Conservation (phyloP, 768 basidiomycete species). For the Hypholoma fasciculare region DNA sequence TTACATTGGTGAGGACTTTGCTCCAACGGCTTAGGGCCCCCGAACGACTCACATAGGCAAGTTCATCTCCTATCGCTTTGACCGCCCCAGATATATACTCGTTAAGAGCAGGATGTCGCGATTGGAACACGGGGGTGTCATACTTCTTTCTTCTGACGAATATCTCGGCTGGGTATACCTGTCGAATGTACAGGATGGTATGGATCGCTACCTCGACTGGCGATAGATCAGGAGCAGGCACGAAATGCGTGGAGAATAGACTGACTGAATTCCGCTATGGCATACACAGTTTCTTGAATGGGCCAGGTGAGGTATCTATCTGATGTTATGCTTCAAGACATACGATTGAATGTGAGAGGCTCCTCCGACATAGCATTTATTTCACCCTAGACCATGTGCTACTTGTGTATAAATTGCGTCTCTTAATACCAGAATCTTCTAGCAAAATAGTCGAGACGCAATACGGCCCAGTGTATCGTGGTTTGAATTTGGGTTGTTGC, state of each 20-base stretch:
- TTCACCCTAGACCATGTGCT: neutral
- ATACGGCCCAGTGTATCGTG: no score
- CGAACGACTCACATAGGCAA: conserved; percentile 51
- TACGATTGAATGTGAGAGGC: conserved; percentile 30
- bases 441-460: no score
- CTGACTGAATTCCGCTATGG: conserved; percentile 74
- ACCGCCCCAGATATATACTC: conserved; percentile 89
- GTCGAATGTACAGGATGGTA: conserved; percentile 86
- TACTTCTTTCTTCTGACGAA: conserved; percentile 90
- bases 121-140: conserved; percentile 89
- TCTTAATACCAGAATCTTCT: no score
- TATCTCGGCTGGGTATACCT: conserved; percentile 86
- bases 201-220: conserved; percentile 94
- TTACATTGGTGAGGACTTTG: neutral
- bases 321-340: no score
- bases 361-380: conserved; percentile 23
- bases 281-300: conserved; percentile 56
- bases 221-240: conserved; percentile 3
- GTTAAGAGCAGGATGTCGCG: conserved; percentile 86
- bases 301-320: no score
- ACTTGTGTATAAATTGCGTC: no score
- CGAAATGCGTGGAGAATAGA: conserved; percentile 1
- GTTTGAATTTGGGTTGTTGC: no score
- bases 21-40: neutral
- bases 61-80: conserved; percentile 78